Percentiles rank a stretch among this genome's conserved stretches.
phyloP scores from a whole-genome alignment of 2,329 filamentous ascomycete species.

The Penicillium sp. region DNA sequence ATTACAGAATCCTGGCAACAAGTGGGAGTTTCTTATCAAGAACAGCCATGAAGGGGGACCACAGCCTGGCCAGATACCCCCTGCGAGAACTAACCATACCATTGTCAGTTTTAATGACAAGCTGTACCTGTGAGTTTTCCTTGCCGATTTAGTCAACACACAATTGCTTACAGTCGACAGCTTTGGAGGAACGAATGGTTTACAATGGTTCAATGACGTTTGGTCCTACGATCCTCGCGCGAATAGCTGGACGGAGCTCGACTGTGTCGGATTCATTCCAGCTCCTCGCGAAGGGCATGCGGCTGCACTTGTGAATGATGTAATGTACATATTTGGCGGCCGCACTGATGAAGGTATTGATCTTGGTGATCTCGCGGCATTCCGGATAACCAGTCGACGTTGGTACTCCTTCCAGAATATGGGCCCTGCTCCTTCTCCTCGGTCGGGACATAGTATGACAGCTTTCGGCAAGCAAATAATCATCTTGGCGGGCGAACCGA shows the following conservation, averaged over 20 bases:
- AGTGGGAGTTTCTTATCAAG: conserved; percentile 90
- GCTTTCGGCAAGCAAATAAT: conserved; percentile 90
- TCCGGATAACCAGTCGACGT: conserved; percentile 77
- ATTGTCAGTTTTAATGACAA: conserved; percentile 91
- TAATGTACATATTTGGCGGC: conserved; percentile 99
- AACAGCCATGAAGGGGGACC: conserved; percentile 67
- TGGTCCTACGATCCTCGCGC: conserved; percentile 89
- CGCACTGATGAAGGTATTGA: conserved; percentile 92
- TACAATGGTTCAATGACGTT: conserved; percentile 98
- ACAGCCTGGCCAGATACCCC: conserved; percentile 71
- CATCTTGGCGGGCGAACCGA: conserved; percentile 91
- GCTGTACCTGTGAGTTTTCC: conserved; percentile 77
- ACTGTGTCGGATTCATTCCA: conserved; percentile 98
- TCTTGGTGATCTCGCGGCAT: conserved; percentile 88
- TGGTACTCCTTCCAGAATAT: conserved; percentile 99
- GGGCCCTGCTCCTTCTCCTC: conserved; percentile 90
- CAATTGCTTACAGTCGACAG: conserved; percentile 49
- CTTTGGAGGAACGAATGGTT: conserved; percentile 96
- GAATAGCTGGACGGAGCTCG: conserved; percentile 85
- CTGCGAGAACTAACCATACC: conserved; percentile 92
- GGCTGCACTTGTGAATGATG: conserved; percentile 89
- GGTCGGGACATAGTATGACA: conserved; percentile 98
- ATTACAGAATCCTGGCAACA: conserved; percentile 85
- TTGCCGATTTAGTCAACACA: not conserved
- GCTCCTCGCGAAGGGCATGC: conserved; percentile 93